These are phyloP conservation scores for Hypoxylon sp. DNA, from an alignment of 2,329 filamentous ascomycete genomes.

Conservation along the genomic window DNA sequence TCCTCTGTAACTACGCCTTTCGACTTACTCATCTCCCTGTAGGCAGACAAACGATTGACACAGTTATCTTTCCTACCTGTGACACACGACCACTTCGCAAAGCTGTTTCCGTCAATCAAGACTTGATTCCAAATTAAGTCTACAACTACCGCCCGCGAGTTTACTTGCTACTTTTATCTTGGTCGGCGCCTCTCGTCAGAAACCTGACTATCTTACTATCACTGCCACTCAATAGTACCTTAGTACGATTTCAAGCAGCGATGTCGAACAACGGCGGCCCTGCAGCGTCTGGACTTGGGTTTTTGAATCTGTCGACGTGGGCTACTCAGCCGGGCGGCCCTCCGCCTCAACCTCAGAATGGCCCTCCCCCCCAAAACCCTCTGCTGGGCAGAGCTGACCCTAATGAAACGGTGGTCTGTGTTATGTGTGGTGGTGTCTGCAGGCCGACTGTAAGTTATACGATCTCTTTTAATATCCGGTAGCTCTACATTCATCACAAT, in stretches of 20 bases:
- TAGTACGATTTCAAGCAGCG: too few relatives aligned
- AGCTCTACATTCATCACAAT: not conserved
- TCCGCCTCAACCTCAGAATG: not conserved
- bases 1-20: not conserved
- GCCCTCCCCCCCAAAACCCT: not conserved
- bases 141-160: not conserved
- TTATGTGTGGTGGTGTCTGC: constrained; percentile 46
- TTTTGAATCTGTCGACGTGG: too few relatives aligned
- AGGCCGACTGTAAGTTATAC: constrained; percentile 32
- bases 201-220: not conserved
- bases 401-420: constrained; percentile 39
- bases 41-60: not conserved
- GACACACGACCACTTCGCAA: not conserved
- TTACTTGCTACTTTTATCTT: not conserved
- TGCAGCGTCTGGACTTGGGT: too few relatives aligned
- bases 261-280: too few relatives aligned
- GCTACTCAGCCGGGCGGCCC: too few relatives aligned
- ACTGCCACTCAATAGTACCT: not conserved
- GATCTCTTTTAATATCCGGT: not conserved
- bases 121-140: not conserved
- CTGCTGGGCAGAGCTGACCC: not conserved
- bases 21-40: not conserved
- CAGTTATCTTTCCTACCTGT: not conserved
- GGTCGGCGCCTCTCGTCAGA: not conserved
- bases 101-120: not conserved